Evolutionary conservation across 164 flowering plant species (phyloP).

Genomic region (Litsea cubeba): DNA sequence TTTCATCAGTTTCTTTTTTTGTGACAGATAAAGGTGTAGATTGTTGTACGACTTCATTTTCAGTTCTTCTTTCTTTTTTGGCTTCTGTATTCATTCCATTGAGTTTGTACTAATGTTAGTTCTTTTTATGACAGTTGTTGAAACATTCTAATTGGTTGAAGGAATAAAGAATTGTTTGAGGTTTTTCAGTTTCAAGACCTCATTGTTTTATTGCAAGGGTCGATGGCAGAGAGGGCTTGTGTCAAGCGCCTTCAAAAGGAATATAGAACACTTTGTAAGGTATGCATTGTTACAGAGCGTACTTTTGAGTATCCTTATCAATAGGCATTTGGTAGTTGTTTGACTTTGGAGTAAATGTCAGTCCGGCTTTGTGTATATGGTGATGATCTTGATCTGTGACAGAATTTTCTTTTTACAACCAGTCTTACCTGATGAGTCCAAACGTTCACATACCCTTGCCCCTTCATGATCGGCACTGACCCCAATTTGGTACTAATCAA

Average conservation of each 20-base stretch:
- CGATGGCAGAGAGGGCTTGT: constrained; percentile 86
- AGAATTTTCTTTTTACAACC: neutral
- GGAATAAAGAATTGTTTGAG: no score
- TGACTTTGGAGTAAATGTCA: neutral
- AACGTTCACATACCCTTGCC: neutral
- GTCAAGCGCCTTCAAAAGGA: constrained; percentile 94
- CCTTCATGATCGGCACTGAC: neutral
- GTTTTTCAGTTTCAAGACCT: no score
- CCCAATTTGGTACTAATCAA: neutral
- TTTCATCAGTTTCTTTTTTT: no score
- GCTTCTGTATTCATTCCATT: no score
- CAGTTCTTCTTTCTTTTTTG: no score
- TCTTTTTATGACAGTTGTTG: no score
- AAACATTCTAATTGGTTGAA: no score
- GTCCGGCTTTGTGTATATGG: neutral
- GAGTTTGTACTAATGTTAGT: no score
- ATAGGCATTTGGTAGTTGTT: neutral
- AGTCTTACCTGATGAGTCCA: neutral
- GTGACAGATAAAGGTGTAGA: no score
- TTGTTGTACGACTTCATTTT: no score
- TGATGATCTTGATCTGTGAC: no score
- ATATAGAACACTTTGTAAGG: constrained; percentile 87
- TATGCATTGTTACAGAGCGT: constrained; percentile 22
- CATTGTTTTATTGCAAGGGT: neutral
- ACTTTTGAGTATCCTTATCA: neutral